Percentiles rank a stretch among this genome's conserved stretches.
Evolutionary conservation across 2,329 filamentous ascomycete species (phyloP).

Genomic region (Penicillium nordicum): DNA sequence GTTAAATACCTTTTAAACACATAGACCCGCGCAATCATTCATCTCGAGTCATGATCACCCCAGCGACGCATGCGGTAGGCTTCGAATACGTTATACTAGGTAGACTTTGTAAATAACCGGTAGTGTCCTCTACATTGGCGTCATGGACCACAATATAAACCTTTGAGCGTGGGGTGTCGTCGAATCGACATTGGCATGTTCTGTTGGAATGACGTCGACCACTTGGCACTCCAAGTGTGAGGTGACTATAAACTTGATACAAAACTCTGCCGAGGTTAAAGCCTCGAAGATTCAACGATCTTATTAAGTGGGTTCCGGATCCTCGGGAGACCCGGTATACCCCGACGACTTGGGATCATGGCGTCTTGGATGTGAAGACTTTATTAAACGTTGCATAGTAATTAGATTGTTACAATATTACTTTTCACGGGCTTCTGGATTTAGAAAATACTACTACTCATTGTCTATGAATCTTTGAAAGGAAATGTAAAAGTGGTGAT

Average conservation of each 20-base stretch:
- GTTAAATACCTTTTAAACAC: background rate
- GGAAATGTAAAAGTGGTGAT: background rate
- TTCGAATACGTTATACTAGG: background rate
- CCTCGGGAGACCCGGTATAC: background rate
- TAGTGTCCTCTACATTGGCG: background rate
- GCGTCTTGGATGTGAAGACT: constrained; percentile 1
- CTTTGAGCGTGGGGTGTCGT: background rate
- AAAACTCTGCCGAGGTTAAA: background rate
- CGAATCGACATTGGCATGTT: background rate
- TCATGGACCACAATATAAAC: constrained; percentile 1
- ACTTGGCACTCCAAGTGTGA: background rate
- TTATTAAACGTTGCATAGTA: background rate
- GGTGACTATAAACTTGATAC: background rate
- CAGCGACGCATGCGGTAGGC: background rate
- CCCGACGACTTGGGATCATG: background rate
- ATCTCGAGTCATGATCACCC: background rate
- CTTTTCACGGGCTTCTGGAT: rapidly evolving
- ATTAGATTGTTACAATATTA: background rate
- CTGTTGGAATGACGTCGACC: constrained; percentile 2
- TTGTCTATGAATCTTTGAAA: background rate
- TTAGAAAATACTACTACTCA: no score
- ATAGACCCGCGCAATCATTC: background rate
- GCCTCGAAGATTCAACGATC: background rate
- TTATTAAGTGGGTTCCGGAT: background rate
- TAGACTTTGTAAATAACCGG: background rate